Evolutionary conservation across 108 stramenopile species (phyloP).

Genomic region (Pseudonitzschia multistriata): DNA sequence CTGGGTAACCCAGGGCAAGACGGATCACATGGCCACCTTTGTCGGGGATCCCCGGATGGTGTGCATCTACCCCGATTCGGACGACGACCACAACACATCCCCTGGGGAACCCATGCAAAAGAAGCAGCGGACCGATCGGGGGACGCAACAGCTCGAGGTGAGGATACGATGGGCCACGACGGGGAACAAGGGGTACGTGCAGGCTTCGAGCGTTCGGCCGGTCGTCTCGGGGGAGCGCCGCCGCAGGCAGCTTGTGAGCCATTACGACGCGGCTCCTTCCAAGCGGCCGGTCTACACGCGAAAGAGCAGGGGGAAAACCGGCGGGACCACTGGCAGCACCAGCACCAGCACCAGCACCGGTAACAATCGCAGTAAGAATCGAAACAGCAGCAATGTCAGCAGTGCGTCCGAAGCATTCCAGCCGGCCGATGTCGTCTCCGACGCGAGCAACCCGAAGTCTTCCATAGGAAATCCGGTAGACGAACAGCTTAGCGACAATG

Average conservation of each 20-base stretch:
- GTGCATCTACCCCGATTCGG: not conserved
- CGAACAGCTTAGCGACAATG: too few species aligned
- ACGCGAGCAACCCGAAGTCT: too few species aligned
- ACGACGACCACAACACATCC: not conserved
- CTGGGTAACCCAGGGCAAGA: constrained; percentile 6
- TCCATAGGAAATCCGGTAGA: too few species aligned
- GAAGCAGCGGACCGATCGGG: not conserved
- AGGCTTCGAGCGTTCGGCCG: not conserved
- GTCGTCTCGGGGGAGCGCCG: constrained; percentile 5
- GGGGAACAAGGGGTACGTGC: not conserved
- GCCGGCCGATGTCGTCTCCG: too few species aligned
- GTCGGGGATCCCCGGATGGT: not conserved
- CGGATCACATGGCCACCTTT: constrained; percentile 13
- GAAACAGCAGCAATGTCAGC: not conserved
- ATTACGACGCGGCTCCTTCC: constrained; percentile 2
- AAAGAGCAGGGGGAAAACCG: too few species aligned
- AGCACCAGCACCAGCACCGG: not conserved
- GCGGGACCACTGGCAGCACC: too few species aligned
- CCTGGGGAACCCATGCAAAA: not conserved
- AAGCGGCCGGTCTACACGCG: not conserved
- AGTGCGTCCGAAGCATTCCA: too few species aligned
- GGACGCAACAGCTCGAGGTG: not conserved
- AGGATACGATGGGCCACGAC: constrained; percentile 2
- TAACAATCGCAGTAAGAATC: not conserved
- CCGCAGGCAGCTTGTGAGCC: not conserved